These are phyloP conservation scores for Circinella umbellata DNA, from an alignment of 371 early-diverging fungal species.

Conservation along the genomic window DNA sequence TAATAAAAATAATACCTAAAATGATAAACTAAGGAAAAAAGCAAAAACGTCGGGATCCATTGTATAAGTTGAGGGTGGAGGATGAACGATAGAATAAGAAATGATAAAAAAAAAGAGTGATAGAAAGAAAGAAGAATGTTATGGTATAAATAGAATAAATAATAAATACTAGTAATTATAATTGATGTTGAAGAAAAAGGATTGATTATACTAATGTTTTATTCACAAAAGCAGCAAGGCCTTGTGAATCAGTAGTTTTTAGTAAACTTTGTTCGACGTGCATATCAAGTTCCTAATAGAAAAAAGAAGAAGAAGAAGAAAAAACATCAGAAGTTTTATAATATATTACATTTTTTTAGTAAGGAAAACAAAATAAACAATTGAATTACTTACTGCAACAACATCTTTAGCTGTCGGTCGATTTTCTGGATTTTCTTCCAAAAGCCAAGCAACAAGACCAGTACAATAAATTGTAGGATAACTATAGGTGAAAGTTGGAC, in stretches of 20 bases:
- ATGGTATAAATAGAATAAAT: too few relatives aligned
- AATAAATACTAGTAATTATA: too few relatives aligned
- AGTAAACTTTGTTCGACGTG: constrained; percentile 46
- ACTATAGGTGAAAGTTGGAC: constrained; percentile 52
- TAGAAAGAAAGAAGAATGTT: neutral
- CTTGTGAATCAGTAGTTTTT: constrained; percentile 32
- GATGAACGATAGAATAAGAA: neutral
- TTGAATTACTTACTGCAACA: constrained; percentile 30
- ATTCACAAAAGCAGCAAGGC: constrained; percentile 32
- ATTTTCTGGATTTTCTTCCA: constrained; percentile 42
- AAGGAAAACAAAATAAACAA: too few relatives aligned
- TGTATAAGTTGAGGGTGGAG: too few relatives aligned
- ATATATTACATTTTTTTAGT: too few relatives aligned
- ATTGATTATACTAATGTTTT: constrained; percentile 23
- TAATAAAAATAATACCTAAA: neutral
- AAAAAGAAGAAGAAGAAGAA: too few relatives aligned
- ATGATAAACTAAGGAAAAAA: neutral
- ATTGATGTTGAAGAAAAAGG: neutral
- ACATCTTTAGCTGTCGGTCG: constrained; percentile 51
- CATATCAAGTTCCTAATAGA: constrained; percentile 40
- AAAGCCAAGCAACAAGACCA: constrained; percentile 55
- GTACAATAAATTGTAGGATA: constrained; percentile 50
- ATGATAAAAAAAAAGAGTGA: neutral
- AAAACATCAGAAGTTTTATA: too few relatives aligned
- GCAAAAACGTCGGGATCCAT: too few relatives aligned